Conservation (phyloP, 2,329 filamentous ascomycete genomes). For the Xylariaceae sp. region DNA sequence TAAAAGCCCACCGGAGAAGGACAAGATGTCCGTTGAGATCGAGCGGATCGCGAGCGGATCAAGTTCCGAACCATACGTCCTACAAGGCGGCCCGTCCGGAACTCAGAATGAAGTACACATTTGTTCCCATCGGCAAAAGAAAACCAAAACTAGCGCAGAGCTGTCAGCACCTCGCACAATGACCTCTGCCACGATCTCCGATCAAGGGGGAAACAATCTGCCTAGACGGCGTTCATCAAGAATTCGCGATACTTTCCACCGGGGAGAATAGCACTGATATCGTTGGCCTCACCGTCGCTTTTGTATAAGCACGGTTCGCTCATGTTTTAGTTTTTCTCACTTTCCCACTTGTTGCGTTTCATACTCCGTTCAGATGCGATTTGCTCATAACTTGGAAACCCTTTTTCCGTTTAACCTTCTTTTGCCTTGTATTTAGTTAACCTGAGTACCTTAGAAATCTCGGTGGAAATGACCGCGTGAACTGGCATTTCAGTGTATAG, state of each 20-base stretch:
- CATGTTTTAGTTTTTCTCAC: not conserved
- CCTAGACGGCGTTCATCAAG: slow-evolving; percentile 1
- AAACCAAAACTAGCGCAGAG: not conserved
- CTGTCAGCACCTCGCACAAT: not conserved
- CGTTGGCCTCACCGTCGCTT: not conserved
- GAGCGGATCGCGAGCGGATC: slow-evolving; percentile 19
- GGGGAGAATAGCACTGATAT: not conserved
- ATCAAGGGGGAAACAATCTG: not conserved
- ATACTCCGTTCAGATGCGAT: not conserved
- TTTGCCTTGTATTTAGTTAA: not conserved
- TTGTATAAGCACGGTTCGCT: not conserved
- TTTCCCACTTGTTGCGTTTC: not conserved
- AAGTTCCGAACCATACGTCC: not conserved
- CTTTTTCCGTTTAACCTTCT: not conserved
- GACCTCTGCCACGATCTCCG: not conserved
- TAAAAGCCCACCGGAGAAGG: slow-evolving; percentile 24
- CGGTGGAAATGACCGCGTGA: not conserved
- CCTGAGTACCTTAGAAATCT: no score
- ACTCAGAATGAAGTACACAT: not conserved
- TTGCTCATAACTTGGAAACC: slow-evolving; percentile 1
- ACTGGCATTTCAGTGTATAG: not conserved
- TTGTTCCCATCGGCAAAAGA: slow-evolving; percentile 5
- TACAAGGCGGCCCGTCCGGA: not conserved
- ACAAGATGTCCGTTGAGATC: slow-evolving; percentile 29
- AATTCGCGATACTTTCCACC: not conserved